A percentile compares a stretch with the other conserved stretches of the same genome.
Evolutionary conservation across 2,329 filamentous ascomycete genomes (phyloP).

Genomic region (Alternaria triticimaculans): DNA sequence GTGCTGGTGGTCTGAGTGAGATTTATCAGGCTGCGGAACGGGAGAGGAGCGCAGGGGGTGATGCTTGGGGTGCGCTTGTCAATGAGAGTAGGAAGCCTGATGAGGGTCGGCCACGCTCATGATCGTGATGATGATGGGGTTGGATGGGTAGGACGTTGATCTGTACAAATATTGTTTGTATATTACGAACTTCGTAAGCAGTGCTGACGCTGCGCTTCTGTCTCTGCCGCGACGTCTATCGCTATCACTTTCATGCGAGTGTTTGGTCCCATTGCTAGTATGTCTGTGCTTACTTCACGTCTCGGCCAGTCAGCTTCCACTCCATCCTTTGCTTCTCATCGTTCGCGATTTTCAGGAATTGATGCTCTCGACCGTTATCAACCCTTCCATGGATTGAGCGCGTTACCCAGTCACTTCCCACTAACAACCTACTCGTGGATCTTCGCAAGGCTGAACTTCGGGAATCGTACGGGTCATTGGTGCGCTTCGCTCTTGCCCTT

Average conservation of each 20-base stretch:
- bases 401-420: too few species aligned
- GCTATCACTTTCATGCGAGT: background rate
- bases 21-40: slow-evolving; percentile 1
- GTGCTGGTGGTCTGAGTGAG: background rate
- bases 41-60: slow-evolving; percentile 11
- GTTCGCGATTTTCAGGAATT: too few species aligned
- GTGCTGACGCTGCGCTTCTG: background rate
- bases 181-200: background rate
- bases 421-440: too few species aligned
- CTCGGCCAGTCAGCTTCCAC: too few species aligned
- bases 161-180: slow-evolving; percentile 4
- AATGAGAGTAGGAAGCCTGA: slow-evolving; percentile 14
- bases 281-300: too few species aligned
- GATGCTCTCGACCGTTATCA: too few species aligned
- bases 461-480: background rate
- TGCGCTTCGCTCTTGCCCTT: background rate
- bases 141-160: background rate
- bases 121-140: background rate
- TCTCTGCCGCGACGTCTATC: background rate
- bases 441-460: too few species aligned
- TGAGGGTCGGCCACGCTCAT: slow-evolving; percentile 1
- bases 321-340: too few species aligned
- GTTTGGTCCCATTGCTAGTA: too few species aligned
- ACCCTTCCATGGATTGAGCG: too few species aligned
- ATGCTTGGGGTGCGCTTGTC: slow-evolving; percentile 27